Conservation (phyloP, 2,329 filamentous ascomycete species). For the Seiridium cupressi region DNA sequence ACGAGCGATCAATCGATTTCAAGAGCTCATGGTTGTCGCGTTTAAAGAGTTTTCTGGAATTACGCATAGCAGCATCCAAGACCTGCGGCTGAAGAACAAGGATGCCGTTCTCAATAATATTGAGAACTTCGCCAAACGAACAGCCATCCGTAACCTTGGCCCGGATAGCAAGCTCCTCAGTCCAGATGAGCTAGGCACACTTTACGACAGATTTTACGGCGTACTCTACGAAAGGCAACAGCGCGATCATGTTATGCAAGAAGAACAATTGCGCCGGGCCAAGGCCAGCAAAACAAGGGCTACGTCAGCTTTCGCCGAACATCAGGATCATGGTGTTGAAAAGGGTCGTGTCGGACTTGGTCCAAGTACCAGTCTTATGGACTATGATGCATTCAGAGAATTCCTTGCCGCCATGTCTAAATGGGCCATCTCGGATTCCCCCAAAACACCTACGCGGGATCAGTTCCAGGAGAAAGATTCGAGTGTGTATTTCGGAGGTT, state of each 20-base stretch:
- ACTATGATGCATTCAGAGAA: constrained; percentile 93
- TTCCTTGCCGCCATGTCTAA: constrained; percentile 86
- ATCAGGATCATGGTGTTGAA: constrained; percentile 59
- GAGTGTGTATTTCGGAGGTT: constrained; percentile 59
- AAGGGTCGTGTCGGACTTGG: constrained; percentile 86
- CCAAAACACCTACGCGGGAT: constrained; percentile 53
- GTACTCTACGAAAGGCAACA: constrained; percentile 91
- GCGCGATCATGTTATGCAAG: constrained; percentile 71
- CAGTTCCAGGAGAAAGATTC: constrained; percentile 49
- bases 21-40: constrained; percentile 97
- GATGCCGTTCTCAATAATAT: constrained; percentile 93
- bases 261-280: constrained; percentile 66
- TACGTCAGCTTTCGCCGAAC: constrained; percentile 33
- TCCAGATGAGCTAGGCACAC: constrained; percentile 78
- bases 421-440: constrained; percentile 91
- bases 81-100: constrained; percentile 89
- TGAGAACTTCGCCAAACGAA: constrained; percentile 95
- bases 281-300: constrained; percentile 60
- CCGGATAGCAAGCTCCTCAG: constrained; percentile 92
- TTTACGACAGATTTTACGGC: constrained; percentile 94
- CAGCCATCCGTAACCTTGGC: constrained; percentile 91
- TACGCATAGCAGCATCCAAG: constrained; percentile 87
- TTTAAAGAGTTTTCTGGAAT: constrained; percentile 98
- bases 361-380: constrained; percentile 89
- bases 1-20: constrained; percentile 89